Conservation (phyloP, 164 flowering plant genomes). For the Vitis rotundifolia region DNA sequence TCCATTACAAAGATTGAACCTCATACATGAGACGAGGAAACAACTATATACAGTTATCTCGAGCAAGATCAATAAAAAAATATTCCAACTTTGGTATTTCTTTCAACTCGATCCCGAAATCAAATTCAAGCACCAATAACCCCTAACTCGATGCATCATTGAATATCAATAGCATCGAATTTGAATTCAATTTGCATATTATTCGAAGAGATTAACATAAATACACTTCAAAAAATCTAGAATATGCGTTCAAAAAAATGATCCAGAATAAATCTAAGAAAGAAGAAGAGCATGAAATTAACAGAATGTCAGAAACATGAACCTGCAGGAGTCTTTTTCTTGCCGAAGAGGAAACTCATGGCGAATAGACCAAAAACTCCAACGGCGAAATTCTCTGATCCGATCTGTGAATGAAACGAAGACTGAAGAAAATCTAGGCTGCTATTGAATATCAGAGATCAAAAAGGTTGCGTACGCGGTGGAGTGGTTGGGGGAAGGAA, state of each 20-base stretch:
- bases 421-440: no score
- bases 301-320: not conserved
- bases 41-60: no score
- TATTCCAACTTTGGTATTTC: no score
- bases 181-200: not conserved
- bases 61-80: no score
- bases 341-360: conserved; percentile 74
- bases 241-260: not conserved
- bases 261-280: not conserved
- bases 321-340: conserved; percentile 73
- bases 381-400: conserved; percentile 2
- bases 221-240: not conserved
- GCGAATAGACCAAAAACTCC: conserved; percentile 1
- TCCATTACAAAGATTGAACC: no score
- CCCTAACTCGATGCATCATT: not conserved
- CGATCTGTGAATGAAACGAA: conserved; percentile 6
- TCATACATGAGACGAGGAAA: no score
- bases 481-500: not conserved
- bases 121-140: no score
- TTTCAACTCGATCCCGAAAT: no score
- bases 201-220: not conserved
- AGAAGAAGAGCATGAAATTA: conserved; percentile 1
- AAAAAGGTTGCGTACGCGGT: not conserved
- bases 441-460: not conserved
- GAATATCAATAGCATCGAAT: not conserved